Percentiles rank a stretch among this genome's conserved stretches.
phyloP scores from a whole-genome alignment of 768 basidiomycete species.

The Amanita phalloides region DNA sequence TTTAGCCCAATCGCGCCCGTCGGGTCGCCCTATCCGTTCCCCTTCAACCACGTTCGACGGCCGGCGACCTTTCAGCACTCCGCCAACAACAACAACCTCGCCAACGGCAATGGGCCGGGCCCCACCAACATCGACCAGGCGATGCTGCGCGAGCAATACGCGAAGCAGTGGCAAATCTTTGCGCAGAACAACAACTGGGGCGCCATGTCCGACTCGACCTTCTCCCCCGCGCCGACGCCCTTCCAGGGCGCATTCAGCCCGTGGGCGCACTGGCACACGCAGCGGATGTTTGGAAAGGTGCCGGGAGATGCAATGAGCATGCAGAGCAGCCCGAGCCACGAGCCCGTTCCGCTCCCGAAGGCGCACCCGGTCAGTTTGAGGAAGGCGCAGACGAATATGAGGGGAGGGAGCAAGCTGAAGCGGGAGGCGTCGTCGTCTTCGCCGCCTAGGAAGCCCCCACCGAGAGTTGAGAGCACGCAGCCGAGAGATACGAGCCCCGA shows the following conservation, averaged over 20 bases:
- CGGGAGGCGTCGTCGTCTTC: conserved; percentile 13
- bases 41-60: conserved; percentile 63
- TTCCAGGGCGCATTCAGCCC: conserved; percentile 61
- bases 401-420: conserved; percentile 10
- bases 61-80: conserved; percentile 27
- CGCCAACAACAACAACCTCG: conserved; percentile 11
- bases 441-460: conserved; percentile 45
- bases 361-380: conserved; percentile 37
- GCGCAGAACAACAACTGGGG: conserved; percentile 57
- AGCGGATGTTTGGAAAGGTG: conserved; percentile 31
- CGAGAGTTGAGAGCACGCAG: conserved; percentile 74
- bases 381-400: conserved; percentile 25
- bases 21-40: conserved; percentile 75
- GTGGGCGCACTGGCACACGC: conserved; percentile 62
- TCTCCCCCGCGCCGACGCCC: conserved; percentile 68
- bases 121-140: conserved; percentile 25
- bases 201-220: conserved; percentile 57
- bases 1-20: conserved; percentile 45
- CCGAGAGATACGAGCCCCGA: conserved; percentile 77
- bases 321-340: conserved; percentile 62
- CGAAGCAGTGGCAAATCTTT: conserved; percentile 69
- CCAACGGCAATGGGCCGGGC: conserved; percentile 12
- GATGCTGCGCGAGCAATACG: conserved; percentile 59
- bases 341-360: conserved; percentile 46
- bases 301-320: conserved; percentile 44